A percentile compares a stretch with the other conserved stretches of the same genome.
These are phyloP conservation scores for Dryas octopetala DNA, from an alignment of 306 rosid species.

Conservation along the genomic window DNA sequence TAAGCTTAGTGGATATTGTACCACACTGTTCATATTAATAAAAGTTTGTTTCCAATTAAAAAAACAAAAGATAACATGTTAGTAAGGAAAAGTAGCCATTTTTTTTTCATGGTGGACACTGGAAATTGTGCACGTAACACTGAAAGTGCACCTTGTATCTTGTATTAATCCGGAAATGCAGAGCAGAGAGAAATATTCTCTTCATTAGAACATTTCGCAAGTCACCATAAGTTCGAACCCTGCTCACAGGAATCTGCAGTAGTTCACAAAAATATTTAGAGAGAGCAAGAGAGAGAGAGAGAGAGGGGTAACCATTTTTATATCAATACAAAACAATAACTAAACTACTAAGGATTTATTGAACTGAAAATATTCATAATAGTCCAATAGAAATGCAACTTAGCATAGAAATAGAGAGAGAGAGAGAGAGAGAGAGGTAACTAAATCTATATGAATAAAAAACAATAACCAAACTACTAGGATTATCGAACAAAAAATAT, in stretches of 20 bases:
- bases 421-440: neutral
- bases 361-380: neutral
- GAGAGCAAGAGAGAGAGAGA: neutral
- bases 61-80: neutral
- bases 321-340: neutral
- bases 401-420: neutral
- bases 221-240: slow-evolving; percentile 80
- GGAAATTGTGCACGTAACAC: slow-evolving; percentile 19
- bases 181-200: slow-evolving; percentile 93
- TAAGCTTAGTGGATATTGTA: too few relatives aligned
- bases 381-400: slow-evolving; percentile 8
- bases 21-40: too few relatives aligned
- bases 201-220: slow-evolving; percentile 94
- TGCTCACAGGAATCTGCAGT: slow-evolving; percentile 91
- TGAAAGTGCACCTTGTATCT: slow-evolving; percentile 82
- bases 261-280: slow-evolving; percentile 18
- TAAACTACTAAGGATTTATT: neutral
- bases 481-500: neutral
- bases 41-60: neutral
- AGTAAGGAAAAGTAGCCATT: neutral
- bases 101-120: slow-evolving; percentile 5
- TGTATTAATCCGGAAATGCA: slow-evolving; percentile 96
- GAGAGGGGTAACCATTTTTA: neutral
- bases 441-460: neutral
- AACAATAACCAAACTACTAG: neutral